A percentile compares a stretch with the other conserved stretches of the same genome.
phyloP scores from a whole-genome alignment of 2,329 filamentous ascomycete genomes.

The Calycina marina region DNA sequence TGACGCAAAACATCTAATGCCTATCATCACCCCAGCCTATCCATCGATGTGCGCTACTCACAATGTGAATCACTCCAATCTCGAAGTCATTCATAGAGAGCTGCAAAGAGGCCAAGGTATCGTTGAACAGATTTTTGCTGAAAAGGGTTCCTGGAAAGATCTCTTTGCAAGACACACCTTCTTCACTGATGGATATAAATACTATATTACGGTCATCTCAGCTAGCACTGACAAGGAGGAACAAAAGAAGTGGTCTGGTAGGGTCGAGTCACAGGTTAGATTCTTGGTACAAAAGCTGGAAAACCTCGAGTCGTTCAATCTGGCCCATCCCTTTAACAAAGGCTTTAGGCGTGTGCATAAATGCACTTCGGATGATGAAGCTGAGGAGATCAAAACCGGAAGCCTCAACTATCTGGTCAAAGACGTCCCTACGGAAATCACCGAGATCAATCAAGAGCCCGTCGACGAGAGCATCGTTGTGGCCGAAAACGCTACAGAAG shows the following conservation, averaged over 20 bases:
- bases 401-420: slow-evolving; percentile 41
- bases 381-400: slow-evolving; percentile 46
- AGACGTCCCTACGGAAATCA: slow-evolving; percentile 20
- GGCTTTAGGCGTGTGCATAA: slow-evolving; percentile 73
- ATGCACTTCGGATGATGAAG: slow-evolving; percentile 46
- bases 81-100: slow-evolving; percentile 70
- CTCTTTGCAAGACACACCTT: slow-evolving; percentile 85
- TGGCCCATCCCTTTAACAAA: slow-evolving; percentile 88
- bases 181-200: slow-evolving; percentile 86
- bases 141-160: slow-evolving; percentile 69
- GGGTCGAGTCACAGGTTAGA: slow-evolving; percentile 86
- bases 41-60: slow-evolving; percentile 97
- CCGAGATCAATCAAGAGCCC: slow-evolving; percentile 27
- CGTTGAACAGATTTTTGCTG: slow-evolving; percentile 63
- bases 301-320: slow-evolving; percentile 59
- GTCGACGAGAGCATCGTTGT: slow-evolving; percentile 27
- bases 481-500: slow-evolving; percentile 24
- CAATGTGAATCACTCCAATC: slow-evolving; percentile 79
- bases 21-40: slow-evolving; percentile 93
- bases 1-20: slow-evolving; percentile 85
- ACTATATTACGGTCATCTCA: slow-evolving; percentile 80
- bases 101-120: slow-evolving; percentile 65
- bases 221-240: slow-evolving; percentile 72
- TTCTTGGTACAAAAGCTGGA: slow-evolving; percentile 75
- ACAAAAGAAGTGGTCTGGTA: slow-evolving; percentile 76